A percentile compares a stretch with the other conserved stretches of the same genome.
phyloP scores from a whole-genome alignment of 164 flowering plant genomes.

The Akebia trifoliata region DNA sequence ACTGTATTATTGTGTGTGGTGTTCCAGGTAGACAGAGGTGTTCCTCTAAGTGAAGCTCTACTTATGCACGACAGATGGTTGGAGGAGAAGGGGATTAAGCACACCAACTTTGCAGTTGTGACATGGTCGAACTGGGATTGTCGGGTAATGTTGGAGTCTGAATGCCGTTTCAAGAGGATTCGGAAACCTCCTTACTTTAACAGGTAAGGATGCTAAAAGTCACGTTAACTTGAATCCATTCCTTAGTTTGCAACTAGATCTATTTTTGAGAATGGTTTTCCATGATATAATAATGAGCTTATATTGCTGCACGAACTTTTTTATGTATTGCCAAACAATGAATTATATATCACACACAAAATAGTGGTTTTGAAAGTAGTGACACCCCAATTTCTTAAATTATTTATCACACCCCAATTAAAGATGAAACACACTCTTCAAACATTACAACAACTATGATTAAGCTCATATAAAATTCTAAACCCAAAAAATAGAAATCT shows the following conservation, averaged over 20 bases:
- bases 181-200: constrained; percentile 90
- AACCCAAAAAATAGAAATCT: too few relatives aligned
- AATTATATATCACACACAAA: too few relatives aligned
- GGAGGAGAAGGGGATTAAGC: constrained; percentile 79
- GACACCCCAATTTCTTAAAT: too few relatives aligned
- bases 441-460: too few relatives aligned
- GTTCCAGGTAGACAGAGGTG: constrained; percentile 88
- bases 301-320: too few relatives aligned
- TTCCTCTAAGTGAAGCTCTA: constrained; percentile 80
- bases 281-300: neutral
- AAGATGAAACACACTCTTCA: too few relatives aligned
- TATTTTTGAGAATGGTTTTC: neutral
- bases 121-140: constrained; percentile 99
- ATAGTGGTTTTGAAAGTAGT: too few relatives aligned
- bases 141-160: constrained; percentile 89
- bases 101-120: constrained; percentile 84
- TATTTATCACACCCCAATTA: too few relatives aligned
- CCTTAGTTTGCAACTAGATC: neutral
- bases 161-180: constrained; percentile 85
- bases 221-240: neutral
- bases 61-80: constrained; percentile 93
- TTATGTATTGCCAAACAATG: too few relatives aligned
- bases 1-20: constrained; percentile 1
- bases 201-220: constrained; percentile 34
- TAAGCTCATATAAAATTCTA: too few relatives aligned